Percentiles rank a stretch among this genome's conserved stretches.
Conservation (phyloP, 2,329 filamentous ascomycete genomes). For the Xylariaceae sp. region DNA sequence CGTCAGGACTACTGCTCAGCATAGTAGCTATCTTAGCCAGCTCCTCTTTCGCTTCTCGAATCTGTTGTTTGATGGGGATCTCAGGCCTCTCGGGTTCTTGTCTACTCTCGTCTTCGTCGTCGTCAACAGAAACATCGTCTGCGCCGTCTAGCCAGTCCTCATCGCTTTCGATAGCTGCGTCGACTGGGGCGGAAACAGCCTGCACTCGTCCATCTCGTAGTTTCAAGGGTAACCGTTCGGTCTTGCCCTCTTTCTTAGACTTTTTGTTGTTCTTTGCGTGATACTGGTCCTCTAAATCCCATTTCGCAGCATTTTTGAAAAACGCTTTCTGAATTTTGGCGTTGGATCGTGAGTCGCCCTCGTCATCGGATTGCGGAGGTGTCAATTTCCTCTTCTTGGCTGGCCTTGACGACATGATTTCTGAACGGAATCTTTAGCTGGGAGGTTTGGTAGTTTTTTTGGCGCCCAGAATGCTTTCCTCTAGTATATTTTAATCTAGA, state of each 20-base stretch:
- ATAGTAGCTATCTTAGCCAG: constrained; percentile 75
- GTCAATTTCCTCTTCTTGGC: constrained; percentile 57
- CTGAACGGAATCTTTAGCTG: not conserved
- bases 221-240: constrained; percentile 78
- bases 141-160: constrained; percentile 61
- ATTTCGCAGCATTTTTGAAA: constrained; percentile 71
- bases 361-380: constrained; percentile 47
- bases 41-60: constrained; percentile 86
- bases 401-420: constrained; percentile 45
- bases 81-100: constrained; percentile 49
- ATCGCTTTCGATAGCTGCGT: constrained; percentile 59
- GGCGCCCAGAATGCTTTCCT: no score
- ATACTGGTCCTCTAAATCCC: constrained; percentile 83
- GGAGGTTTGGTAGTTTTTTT: no score
- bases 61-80: constrained; percentile 72
- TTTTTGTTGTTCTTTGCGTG: constrained; percentile 72
- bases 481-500: no score
- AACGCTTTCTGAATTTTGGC: constrained; percentile 58
- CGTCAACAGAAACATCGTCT: constrained; percentile 48
- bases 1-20: constrained; percentile 90
- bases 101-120: constrained; percentile 31
- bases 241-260: constrained; percentile 55
- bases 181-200: constrained; percentile 51
- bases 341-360: constrained; percentile 32
- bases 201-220: constrained; percentile 73